These are phyloP conservation scores for Penicillium sp. DNA, from an alignment of 2,329 filamentous ascomycete genomes.

Conservation along the genomic window DNA sequence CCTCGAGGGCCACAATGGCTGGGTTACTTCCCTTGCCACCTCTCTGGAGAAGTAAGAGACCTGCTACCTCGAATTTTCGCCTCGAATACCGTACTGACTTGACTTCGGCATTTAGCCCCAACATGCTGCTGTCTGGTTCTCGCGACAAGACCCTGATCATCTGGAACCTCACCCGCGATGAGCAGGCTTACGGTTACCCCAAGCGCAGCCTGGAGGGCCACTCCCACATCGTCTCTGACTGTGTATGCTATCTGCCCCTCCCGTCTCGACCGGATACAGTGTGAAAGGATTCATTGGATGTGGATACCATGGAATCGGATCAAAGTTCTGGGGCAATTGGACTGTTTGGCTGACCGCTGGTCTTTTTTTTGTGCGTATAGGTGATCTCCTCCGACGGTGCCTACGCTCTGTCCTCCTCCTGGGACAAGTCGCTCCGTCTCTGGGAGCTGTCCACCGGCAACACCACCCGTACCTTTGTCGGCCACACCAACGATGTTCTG, in stretches of 20 bases:
- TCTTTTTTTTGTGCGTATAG: constrained; percentile 47
- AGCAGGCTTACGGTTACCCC: constrained; percentile 96
- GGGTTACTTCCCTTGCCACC: constrained; percentile 97
- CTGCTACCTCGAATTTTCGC: constrained; percentile 16
- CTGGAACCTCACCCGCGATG: constrained; percentile 99
- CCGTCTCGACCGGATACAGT: constrained; percentile 7
- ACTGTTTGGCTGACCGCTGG: constrained; percentile 30
- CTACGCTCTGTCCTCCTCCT: constrained; percentile 97
- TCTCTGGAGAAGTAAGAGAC: constrained; percentile 90
- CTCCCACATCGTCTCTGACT: constrained; percentile 99
- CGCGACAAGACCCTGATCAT: constrained; percentile 99
- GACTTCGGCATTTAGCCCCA: constrained; percentile 63
- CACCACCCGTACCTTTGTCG: constrained; percentile 97
- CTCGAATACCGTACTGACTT: constrained; percentile 38
- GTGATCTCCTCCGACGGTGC: constrained; percentile 99
- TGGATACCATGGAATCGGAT: constrained; percentile 11
- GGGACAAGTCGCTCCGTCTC: constrained; percentile 99
- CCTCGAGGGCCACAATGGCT: constrained; percentile 99
- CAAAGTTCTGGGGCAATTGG: constrained; percentile 6
- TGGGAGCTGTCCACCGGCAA: constrained; percentile 98
- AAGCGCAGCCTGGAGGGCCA: constrained; percentile 98
- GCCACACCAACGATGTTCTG: constrained; percentile 98
- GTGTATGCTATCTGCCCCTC: constrained; percentile 65
- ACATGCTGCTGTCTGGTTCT: constrained; percentile 97
- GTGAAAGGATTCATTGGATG: constrained; percentile 8